A percentile compares a stretch with the other conserved stretches of the same genome.
Conservation (phyloP, 2,329 filamentous ascomycete species). For the Thermomyces lanuginosus region DNA sequence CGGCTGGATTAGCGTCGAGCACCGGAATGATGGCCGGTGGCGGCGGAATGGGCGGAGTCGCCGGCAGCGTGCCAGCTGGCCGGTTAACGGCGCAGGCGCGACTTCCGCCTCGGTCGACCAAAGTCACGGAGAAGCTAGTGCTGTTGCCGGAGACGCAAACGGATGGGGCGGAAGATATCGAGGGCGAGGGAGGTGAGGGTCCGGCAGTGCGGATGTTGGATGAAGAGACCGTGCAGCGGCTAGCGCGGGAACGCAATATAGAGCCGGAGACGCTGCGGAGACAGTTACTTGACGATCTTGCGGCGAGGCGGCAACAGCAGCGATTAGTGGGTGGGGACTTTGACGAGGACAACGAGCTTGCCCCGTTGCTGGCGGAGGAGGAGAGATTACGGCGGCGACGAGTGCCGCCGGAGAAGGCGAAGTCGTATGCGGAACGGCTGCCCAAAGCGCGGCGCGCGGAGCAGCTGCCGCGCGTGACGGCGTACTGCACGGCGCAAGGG, state of each 20-base stretch:
- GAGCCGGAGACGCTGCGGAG: slow-evolving; percentile 20
- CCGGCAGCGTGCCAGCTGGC: slow-evolving; percentile 38
- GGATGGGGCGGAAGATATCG: slow-evolving; percentile 36
- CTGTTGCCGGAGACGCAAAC: slow-evolving; percentile 65
- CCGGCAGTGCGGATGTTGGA: slow-evolving; percentile 14
- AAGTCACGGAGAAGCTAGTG: slow-evolving; percentile 94
- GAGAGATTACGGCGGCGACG: slow-evolving; percentile 42
- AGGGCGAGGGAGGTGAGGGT: slow-evolving; percentile 15
- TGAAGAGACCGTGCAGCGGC: slow-evolving; percentile 19
- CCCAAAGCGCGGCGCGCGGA: slow-evolving; percentile 77
- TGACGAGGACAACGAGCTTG: slow-evolving; percentile 37
- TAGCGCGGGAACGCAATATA: slow-evolving; percentile 17
- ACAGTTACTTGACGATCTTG: too few relatives aligned
- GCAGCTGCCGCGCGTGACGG: slow-evolving; percentile 76
- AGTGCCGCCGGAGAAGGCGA: slow-evolving; percentile 41
- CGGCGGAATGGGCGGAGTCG: slow-evolving; percentile 9
- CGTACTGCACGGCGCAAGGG: slow-evolving; percentile 88
- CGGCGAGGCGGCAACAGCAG: slow-evolving; percentile 11
- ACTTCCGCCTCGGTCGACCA: slow-evolving; percentile 74
- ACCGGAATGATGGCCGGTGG: background rate
- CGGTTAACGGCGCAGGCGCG: slow-evolving; percentile 39
- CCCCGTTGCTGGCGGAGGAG: slow-evolving; percentile 39
- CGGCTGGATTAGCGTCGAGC: too few relatives aligned
- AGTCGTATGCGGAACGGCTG: slow-evolving; percentile 85
- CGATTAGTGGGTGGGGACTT: slow-evolving; percentile 36